Evolutionary conservation across 768 basidiomycete genomes (phyloP), one percentile per base, ranked within the genome.

Genomic region (Tubosaeta sp.): DNA sequence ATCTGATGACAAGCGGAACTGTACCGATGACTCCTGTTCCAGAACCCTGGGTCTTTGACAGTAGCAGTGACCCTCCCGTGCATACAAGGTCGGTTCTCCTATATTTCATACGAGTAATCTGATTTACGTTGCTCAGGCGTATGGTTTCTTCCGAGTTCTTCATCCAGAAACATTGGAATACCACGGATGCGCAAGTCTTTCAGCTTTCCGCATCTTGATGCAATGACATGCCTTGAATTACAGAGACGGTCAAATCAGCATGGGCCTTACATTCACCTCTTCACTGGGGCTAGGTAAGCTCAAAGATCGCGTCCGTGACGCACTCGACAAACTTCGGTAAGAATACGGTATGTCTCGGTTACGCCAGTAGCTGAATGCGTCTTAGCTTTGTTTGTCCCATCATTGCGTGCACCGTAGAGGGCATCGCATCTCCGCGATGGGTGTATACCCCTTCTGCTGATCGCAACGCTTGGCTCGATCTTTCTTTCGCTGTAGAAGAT

Each of bases 391-490:
- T 62, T 13, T 62, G 52, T 46, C 61, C 61, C 8, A 48, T 59
- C 43, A 52, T 63, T 26, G 57, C 61, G 0, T 60, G 58, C 39
- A 54, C 52, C 4, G 27, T 48, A 35, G 57, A 62, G 31, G 52
- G 51, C 12, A 7, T 32, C 22, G 26, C 10, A 11, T 56, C 61
- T 25, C 60, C 61, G 16, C 52, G 45, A 47, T 63, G 53, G 57
- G 43, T 63, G 12, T 65, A 67, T 33, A 54, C 47, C 19, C 60
- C 65, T 14, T 65, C 54, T 26, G 47, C 51, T 19, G 61, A 60
- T 44, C 58, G 64, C 13, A 35, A 60, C 31, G 50, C 47, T 9
- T 65, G 65, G 65, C 58, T 62, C 33, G 10, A 67, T 39, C 43
- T 62, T 19, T 52, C 60, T 6, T 34, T 67, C 39, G 51, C 31